Base-by-base conservation (phyloP, 1,284 basidiomycete species). In the Rhodofomes roseus region DNA sequence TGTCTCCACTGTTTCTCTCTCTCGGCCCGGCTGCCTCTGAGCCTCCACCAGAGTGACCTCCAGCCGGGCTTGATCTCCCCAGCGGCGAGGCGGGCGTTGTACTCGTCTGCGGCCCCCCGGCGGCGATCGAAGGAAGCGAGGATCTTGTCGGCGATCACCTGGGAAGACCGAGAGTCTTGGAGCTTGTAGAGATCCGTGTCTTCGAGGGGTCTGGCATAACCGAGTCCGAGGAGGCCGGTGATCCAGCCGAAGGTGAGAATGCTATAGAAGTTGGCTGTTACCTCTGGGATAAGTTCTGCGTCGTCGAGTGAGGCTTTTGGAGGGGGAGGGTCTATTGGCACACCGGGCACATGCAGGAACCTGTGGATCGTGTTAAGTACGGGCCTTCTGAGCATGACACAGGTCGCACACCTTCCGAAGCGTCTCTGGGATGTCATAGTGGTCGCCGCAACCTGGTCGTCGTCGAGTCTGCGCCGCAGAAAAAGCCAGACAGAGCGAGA, bases 161-260 rank as follows among this genome's bases (percentile, higher is more conserved):
- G 77, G 0, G 89, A 79, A 4, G 81, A 77, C 22, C 83, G 83
- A 16, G 86, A 76, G 52, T 85, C 81, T 62, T 88, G 86, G 48
- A 96, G 84, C 70, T 85, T 89, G 81, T 90, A 96, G n/a, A 96
- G 78, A 73, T 97, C 95, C 0, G 87, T 77, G 0, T 88, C 85
- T 70, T 95, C 89, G 4, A 96, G 80, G 1, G 94, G 89, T 5
- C 94, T 82, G 16, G 85, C 82, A 70, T 91, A 93, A 9, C 89
- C 89, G 7, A 86, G 72, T 11, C 78, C 76, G 72, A 93, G 81
- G 55, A 94, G 76, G 2, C 86, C 83, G 0, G 85, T 87, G 55
- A 96, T 82, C 93, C 93, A 96, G 55, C 77, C 75, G 68, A 84
- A 88, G 56, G 81, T 82, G 41, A 86, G 63, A n/a, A 77, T 68